A percentile compares a stretch with the other conserved stretches of the same genome.
Evolutionary conservation across 768 basidiomycete genomes (phyloP).

Genomic region (Austroboletus eburneus): DNA sequence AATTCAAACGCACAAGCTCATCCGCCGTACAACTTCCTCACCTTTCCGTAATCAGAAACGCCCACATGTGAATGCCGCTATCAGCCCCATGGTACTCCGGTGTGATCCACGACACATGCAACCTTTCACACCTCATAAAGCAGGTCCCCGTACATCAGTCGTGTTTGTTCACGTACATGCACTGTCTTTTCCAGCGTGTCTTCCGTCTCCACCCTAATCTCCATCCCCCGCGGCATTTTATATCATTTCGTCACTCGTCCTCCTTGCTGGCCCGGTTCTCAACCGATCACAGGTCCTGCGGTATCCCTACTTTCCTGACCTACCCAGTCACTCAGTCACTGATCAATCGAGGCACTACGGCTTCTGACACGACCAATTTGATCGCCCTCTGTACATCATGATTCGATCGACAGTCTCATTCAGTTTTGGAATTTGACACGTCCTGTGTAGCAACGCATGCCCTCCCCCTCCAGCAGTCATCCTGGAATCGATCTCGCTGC

Average conservation of each 20-base stretch:
- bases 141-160: conserved; percentile 33
- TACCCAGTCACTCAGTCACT: conserved; percentile 3
- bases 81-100: conserved; percentile 21
- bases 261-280: conserved; percentile 10
- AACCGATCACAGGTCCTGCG: conserved; percentile 14
- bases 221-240: conserved; percentile 30
- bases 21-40: conserved; percentile 29
- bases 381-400: conserved; percentile 18
- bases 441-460: conserved; percentile 26
- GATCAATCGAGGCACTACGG: conserved; percentile 15
- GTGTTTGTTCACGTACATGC: conserved; percentile 35
- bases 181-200: conserved; percentile 29
- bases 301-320: conserved; percentile 7
- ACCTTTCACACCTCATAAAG: conserved; percentile 33
- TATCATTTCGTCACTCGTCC: conserved; percentile 13
- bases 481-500: conserved; percentile 3
- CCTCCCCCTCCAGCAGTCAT: conserved; percentile 5
- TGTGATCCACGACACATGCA: conserved; percentile 30
- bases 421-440: conserved; percentile 18
- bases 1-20: conserved; percentile 15
- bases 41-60: conserved; percentile 31
- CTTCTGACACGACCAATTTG: conserved; percentile 26
- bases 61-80: conserved; percentile 34
- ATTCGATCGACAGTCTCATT: conserved; percentile 21
- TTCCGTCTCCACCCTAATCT: conserved; percentile 30